Conservation (phyloP, 2,329 filamentous ascomycete species). For the Rhytidhysteron rufulum region DNA sequence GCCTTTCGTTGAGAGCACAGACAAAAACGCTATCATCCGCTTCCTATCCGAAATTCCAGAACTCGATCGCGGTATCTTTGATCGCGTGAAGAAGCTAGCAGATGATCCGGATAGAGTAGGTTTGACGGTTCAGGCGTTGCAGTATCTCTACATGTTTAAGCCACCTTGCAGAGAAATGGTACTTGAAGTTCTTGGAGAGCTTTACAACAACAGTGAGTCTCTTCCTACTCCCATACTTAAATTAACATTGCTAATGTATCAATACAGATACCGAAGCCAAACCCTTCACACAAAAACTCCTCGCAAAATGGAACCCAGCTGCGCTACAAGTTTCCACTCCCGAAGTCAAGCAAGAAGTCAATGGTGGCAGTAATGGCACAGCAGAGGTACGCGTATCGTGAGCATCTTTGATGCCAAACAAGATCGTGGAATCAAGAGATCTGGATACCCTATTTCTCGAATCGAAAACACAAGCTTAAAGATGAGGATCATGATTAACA, state of each 20-base stretch:
- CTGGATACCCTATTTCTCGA: too few relatives aligned
- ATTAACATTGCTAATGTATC: constrained; percentile 4
- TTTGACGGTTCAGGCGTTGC: constrained; percentile 55
- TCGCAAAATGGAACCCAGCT: constrained; percentile 54
- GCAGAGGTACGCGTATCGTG: too few relatives aligned
- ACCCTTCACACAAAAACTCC: constrained; percentile 49
- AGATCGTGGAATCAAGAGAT: too few relatives aligned
- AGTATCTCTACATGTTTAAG: constrained; percentile 49
- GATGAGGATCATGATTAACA: too few relatives aligned
- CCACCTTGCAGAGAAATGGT: constrained; percentile 56
- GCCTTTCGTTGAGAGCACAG: constrained; percentile 84
- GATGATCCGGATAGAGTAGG: constrained; percentile 61
- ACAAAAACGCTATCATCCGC: constrained; percentile 76
- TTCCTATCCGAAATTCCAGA: constrained; percentile 90
- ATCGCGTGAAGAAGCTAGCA: constrained; percentile 63
- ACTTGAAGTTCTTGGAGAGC: constrained; percentile 55
- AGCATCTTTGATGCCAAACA: too few relatives aligned
- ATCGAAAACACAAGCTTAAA: too few relatives aligned
- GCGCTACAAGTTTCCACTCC: constrained; percentile 37
- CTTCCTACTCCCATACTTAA: background rate
- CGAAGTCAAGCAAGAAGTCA: too few relatives aligned
- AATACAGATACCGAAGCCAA: constrained; percentile 41
- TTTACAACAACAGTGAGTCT: constrained; percentile 53
- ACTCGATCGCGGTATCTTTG: constrained; percentile 67
- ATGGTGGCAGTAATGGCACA: too few relatives aligned